Evolutionary conservation across 2,329 filamentous ascomycete genomes (phyloP), one percentile per base, ranked within the genome.

Genomic region (Fusarium fracticaudum): DNA sequence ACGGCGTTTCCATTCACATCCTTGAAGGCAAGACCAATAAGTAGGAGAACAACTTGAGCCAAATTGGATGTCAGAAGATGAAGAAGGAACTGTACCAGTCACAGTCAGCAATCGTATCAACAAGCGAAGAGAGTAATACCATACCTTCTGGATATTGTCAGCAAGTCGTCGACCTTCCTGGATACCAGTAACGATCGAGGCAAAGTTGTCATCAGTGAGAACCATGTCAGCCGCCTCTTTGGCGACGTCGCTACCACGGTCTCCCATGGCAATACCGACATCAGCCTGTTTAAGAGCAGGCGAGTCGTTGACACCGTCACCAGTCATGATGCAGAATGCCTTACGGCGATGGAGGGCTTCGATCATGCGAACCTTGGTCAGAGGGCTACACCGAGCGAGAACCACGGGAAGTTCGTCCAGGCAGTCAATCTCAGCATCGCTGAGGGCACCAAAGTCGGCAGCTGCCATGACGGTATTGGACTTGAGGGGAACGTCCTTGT

Each of bases 181-280:
- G 51, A 94, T 91, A 40, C 90, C 91, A n/a, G 90, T 91, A 45
- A 93, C 87, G 63, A 93, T 94, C 35, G 92, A 94, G 17, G 94
- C 93, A 79, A 97, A 97, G 83, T 97, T 95, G 81, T 96, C 94
- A 79, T 96, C 94, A 0, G 93, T 95, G 45, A 97, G 85, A 41
- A 97, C 93, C 87, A 97, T 96, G 79, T 97, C 94, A 3, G 93
- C 92, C 6, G 94, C 94, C 82, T 96, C 91, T 78, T 93, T 94
- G 71, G 92, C 92, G 15, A 94, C 92, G 78, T 94, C 92, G 50
- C 90, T 92, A 22, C 92, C 92, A 47, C 90, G 87, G 71, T 90
- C 85, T 54, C 92, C 91, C 92, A 94, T 94, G 72, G 92, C 92
- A 74, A 94, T 94, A 77, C 92, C 92, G 22, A 94, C 91, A 77